Evolutionary conservation across 2,329 filamentous ascomycete species (phyloP), one percentile per base, ranked within the genome.

Genomic region (Verticillium klebahnii): DNA sequence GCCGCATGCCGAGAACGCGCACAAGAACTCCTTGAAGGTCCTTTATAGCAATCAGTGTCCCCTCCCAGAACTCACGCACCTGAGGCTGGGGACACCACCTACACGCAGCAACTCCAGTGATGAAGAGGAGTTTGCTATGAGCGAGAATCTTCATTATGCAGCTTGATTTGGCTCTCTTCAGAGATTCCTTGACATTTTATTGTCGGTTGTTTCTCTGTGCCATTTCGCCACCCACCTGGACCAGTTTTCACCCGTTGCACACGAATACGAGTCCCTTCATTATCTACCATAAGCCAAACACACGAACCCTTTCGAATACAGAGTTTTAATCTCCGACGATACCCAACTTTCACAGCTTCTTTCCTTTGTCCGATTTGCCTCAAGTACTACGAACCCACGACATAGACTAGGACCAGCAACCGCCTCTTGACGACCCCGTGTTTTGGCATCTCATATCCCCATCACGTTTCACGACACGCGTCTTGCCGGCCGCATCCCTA

Each of bases 1-100:
- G 86, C 87, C 39, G 92, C 93, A 55, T 97, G 93, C 77, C 89
- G 90, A 74, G 92, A 96, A 71, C 89, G 92, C 69, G 89, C 88
- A 36, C 78, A 84, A 63, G 85, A 92, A 75, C 75, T 93, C 54
- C 69, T 77, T 50, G 80, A 77, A 39, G 81, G 79, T 25, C 67
- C 70, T 29, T 79, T 84, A 78, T 82, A 84, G 77, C 83, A 84
- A 77, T 83, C 80, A 73, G 73, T 79, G 75, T 84, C 82, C 68
- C 81, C 83, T 62, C 77, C 80, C 70, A 77, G 76, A 72, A 74
- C 69, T 70, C 75, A 77, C 65, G 74, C 74, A 75, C 75, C 78
- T 74, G 77, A 70, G 72, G 69, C 76, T 68, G 78, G 77, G 75
- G 79, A 81, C 78, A 80, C 73, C 69, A 74, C 77, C 66, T 79